Percentiles rank a stretch among this genome's conserved stretches.
Conservation (phyloP, 1,284 basidiomycete species). For the Cryptococcus sp. region DNA sequence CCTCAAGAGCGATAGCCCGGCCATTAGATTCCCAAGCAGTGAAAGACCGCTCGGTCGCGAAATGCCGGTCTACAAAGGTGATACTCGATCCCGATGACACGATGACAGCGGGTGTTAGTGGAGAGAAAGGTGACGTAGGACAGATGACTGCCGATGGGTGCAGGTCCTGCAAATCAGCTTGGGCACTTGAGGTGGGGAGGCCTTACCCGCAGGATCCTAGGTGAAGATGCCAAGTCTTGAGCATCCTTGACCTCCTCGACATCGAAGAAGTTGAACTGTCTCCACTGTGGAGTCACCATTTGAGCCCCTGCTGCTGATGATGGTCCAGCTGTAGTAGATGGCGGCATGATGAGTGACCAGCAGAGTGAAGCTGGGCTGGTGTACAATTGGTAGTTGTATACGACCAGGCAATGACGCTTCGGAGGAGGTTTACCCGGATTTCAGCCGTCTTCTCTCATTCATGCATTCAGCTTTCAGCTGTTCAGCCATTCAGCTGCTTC, state of each 20-base stretch:
- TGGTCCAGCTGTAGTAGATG: constrained; percentile 11
- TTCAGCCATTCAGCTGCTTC: no score
- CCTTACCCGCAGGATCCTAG: constrained; percentile 69
- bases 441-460: not conserved
- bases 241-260: constrained; percentile 66
- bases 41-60: constrained; percentile 69
- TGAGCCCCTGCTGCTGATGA: constrained; percentile 8
- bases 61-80: constrained; percentile 61
- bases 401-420: not conserved
- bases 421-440: not conserved
- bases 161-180: constrained; percentile 19
- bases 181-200: not conserved
- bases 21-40: constrained; percentile 63
- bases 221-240: constrained; percentile 68
- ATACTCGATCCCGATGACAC: constrained; percentile 34
- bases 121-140: constrained; percentile 33
- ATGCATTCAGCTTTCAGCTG: no score
- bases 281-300: constrained; percentile 52
- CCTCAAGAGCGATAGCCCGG: constrained; percentile 53
- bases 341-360: not conserved
- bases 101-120: constrained; percentile 33
- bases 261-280: constrained; percentile 62
- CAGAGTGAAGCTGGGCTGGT: no score
- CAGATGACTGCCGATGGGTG: constrained; percentile 31
- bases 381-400: no score